Conservation (phyloP, 164 flowering plant species). For the Brasenia schreberi region DNA sequence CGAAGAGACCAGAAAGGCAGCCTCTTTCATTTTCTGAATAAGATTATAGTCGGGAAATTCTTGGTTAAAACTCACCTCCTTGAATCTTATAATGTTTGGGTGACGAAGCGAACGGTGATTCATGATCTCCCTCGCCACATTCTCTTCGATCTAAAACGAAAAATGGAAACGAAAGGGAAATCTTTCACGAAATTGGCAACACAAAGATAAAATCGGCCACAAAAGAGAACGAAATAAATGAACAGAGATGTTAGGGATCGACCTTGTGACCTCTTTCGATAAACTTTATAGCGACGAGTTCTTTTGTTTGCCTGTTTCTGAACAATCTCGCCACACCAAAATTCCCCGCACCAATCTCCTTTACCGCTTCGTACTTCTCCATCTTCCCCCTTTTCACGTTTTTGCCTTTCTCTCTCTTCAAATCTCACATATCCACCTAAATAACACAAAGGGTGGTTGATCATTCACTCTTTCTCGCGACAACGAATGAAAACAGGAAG, state of each 20-base stretch:
- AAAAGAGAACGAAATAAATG: neutral
- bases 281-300: constrained; percentile 63
- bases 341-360: constrained; percentile 63
- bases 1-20: too few relatives aligned
- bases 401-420: neutral
- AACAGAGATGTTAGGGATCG: neutral
- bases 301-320: constrained; percentile 50
- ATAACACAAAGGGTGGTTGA: too few relatives aligned
- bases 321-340: constrained; percentile 72
- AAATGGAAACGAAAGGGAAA: too few relatives aligned
- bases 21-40: too few relatives aligned
- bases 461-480: too few relatives aligned
- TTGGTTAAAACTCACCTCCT: constrained; percentile 33
- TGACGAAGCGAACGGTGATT: constrained; percentile 83
- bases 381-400: constrained; percentile 11
- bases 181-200: neutral
- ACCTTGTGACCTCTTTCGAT: constrained; percentile 67
- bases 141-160: constrained; percentile 56
- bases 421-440: too few relatives aligned
- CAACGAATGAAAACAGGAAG: too few relatives aligned
- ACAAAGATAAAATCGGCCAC: neutral
- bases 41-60: too few relatives aligned
- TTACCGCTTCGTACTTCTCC: constrained; percentile 61
- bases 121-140: constrained; percentile 91
- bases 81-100: constrained; percentile 88